Evolutionary conservation across 331 rosid genomes (phyloP).

Genomic region (Cucumis variabilis): DNA sequence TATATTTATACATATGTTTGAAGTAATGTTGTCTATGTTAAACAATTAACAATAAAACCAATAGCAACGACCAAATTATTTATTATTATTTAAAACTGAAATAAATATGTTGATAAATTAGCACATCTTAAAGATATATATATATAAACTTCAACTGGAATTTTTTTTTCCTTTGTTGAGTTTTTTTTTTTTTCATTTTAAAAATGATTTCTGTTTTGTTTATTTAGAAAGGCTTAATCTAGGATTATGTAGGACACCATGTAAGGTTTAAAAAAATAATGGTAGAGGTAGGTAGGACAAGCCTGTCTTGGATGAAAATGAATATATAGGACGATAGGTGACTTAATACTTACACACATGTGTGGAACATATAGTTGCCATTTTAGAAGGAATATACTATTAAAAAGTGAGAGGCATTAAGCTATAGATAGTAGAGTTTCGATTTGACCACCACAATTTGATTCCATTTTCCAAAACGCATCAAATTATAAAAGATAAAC

Average conservation of each 20-base stretch:
- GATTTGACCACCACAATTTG: neutral
- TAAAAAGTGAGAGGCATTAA: neutral
- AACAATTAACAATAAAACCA: neutral
- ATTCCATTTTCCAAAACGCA: neutral
- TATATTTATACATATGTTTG: no score
- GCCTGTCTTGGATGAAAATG: neutral
- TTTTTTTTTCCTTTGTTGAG: no score
- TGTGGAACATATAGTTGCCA: neutral
- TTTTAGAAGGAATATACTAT: neutral
- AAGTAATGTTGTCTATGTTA: no score
- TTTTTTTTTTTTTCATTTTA: no score
- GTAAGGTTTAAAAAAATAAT: neutral
- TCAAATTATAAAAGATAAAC: neutral
- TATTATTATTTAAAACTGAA: no score
- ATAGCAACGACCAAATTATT: no score
- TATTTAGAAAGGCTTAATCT: no score
- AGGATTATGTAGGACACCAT: no score
- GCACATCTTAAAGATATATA: no score
- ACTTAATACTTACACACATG: neutral
- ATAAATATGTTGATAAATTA: no score
- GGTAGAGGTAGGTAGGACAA: neutral
- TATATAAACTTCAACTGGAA: no score
- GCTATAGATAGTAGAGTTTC: neutral
- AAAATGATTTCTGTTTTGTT: no score
- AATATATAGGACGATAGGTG: neutral